Percentiles rank a stretch among this genome's conserved stretches.
Conservation (phyloP, 108 stramenopile species). For the Nannochloropsis oceanica region DNA sequence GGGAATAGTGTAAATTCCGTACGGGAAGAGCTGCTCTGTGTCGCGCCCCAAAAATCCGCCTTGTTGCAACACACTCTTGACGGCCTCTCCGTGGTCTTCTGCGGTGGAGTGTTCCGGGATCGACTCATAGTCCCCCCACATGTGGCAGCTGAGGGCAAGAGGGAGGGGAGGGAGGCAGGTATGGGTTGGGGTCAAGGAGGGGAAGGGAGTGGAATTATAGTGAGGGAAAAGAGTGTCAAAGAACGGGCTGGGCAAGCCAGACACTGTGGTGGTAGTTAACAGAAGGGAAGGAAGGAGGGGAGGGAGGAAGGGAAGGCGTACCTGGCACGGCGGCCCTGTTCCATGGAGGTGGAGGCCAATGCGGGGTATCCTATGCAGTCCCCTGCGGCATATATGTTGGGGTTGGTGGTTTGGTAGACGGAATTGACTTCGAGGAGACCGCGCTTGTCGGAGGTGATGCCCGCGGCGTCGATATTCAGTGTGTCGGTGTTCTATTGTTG, state of each 20-base stretch:
- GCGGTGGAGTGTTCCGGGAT: neutral
- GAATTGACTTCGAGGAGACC: conserved; percentile 25
- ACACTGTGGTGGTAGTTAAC: no score
- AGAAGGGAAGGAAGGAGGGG: neutral
- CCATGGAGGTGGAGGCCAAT: conserved; percentile 33
- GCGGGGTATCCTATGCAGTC: conserved; percentile 35
- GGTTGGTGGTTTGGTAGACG: conserved; percentile 20
- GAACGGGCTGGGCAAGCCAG: no score
- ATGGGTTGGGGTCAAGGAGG: neutral
- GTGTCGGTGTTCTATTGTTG: no score
- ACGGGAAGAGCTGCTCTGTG: conserved; percentile 28
- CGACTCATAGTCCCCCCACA: conserved; percentile 7
- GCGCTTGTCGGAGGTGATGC: conserved; percentile 13
- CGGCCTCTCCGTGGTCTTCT: neutral
- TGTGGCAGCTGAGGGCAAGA: conserved; percentile 1
- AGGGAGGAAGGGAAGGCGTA: neutral
- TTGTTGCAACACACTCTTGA: neutral
- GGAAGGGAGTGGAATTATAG: neutral
- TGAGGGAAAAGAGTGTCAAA: neutral
- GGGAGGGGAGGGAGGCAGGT: neutral
- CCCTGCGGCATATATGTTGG: conserved; percentile 23
- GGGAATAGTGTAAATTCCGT: conserved; percentile 35
- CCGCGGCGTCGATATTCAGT: neutral
- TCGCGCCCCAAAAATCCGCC: conserved; percentile 8
- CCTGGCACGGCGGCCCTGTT: conserved; percentile 22